Conservation (phyloP, 2,329 filamentous ascomycete species). For the Phaeomoniella chlamydospora region DNA sequence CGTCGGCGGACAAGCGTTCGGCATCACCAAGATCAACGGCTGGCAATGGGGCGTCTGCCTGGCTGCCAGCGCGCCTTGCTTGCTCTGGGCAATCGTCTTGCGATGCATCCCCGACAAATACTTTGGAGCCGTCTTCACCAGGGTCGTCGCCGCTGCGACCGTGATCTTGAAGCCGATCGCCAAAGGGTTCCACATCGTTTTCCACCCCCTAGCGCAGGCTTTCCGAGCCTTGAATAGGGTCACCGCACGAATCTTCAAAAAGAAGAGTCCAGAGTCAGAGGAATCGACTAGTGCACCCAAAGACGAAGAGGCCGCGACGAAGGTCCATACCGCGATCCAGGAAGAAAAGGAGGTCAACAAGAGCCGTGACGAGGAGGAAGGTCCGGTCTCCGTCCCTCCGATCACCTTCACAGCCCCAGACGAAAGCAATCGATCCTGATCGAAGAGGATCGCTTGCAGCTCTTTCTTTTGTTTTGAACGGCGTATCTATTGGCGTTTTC, state of each 20-base stretch:
- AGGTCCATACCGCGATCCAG: not conserved
- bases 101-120: conserved; percentile 65
- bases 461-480: too few species aligned
- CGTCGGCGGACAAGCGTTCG: conserved; percentile 69
- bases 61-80: conserved; percentile 67
- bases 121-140: conserved; percentile 25
- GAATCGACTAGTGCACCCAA: not conserved
- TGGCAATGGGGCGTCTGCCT: conserved; percentile 80
- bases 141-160: conserved; percentile 40
- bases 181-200: conserved; percentile 15
- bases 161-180: conserved; percentile 30
- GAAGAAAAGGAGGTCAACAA: not conserved
- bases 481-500: too few species aligned
- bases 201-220: conserved; percentile 15
- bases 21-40: conserved; percentile 54
- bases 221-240: conserved; percentile 10
- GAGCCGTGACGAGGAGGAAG: not conserved
- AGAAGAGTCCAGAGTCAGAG: conserved; percentile 5
- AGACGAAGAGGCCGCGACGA: conserved; percentile 6
- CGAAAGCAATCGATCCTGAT: too few species aligned
- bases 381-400: not conserved
- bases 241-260: conserved; percentile 9
- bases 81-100: conserved; percentile 69
- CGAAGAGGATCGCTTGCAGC: too few species aligned
- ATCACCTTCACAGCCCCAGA: conserved; percentile 1